These are phyloP conservation scores for Aspergillus clavatus DNA, from an alignment of 2,329 filamentous ascomycete genomes.

Conservation along the genomic window DNA sequence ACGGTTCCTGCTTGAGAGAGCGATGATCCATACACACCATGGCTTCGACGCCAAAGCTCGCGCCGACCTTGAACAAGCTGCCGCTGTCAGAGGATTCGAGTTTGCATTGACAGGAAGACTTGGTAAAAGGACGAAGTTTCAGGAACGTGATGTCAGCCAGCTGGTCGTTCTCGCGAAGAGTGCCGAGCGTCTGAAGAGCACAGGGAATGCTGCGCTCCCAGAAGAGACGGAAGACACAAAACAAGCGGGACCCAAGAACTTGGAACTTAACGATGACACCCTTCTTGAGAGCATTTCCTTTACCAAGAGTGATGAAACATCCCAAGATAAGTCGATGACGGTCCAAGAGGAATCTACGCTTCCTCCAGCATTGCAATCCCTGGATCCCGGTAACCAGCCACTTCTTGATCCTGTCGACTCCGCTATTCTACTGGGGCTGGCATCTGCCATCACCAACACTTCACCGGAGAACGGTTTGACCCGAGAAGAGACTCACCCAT, in stretches of 20 bases:
- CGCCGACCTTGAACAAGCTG: slow-evolving; percentile 65
- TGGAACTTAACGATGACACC: slow-evolving; percentile 88
- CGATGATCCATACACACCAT: slow-evolving; percentile 77
- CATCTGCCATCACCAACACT: slow-evolving; percentile 86
- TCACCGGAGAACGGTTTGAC: slow-evolving; percentile 80
- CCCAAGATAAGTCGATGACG: slow-evolving; percentile 35
- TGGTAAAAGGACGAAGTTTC: slow-evolving; percentile 57
- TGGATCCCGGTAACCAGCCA: slow-evolving; percentile 78
- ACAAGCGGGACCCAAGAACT: slow-evolving; percentile 55
- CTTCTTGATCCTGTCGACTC: slow-evolving; percentile 79
- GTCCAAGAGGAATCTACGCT: slow-evolving; percentile 48
- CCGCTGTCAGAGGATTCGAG: slow-evolving; percentile 62
- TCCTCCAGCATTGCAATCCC: slow-evolving; percentile 55
- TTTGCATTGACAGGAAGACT: slow-evolving; percentile 82
- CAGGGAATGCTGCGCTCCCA: slow-evolving; percentile 2
- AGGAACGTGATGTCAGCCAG: slow-evolving; percentile 61
- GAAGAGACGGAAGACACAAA: slow-evolving; percentile 20
- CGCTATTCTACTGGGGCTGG: slow-evolving; percentile 71
- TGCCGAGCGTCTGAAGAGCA: slow-evolving; percentile 34
- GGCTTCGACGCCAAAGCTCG: slow-evolving; percentile 72
- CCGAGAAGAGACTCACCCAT: slow-evolving; percentile 88
- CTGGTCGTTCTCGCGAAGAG: slow-evolving; percentile 87
- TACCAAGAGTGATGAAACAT: slow-evolving; percentile 48
- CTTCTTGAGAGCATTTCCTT: slow-evolving; percentile 85
- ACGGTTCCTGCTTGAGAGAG: slow-evolving; percentile 73